phyloP scores from a whole-genome alignment of 1,139 yeast genomes.

The Debaryomyces udenii region DNA sequence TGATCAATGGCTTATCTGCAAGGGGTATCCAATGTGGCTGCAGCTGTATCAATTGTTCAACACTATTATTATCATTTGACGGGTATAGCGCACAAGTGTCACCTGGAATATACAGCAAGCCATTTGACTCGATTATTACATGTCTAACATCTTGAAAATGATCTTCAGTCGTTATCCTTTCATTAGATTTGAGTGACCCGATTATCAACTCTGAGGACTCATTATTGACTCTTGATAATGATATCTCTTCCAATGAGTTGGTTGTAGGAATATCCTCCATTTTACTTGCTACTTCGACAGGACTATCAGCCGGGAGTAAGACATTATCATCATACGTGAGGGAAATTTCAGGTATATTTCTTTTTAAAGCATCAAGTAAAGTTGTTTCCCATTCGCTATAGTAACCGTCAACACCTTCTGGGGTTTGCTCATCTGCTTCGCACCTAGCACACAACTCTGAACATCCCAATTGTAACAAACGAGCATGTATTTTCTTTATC shows the following conservation, averaged over 20 bases:
- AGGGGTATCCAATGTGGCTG: slow-evolving; percentile 71
- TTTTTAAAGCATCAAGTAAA: slow-evolving; percentile 46
- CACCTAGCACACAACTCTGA: slow-evolving; percentile 69
- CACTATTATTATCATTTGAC: slow-evolving; percentile 63
- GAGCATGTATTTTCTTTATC: slow-evolving; percentile 73
- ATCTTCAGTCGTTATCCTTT: slow-evolving; percentile 62
- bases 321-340: slow-evolving; percentile 30
- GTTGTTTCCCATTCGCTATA: slow-evolving; percentile 73
- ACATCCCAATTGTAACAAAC: slow-evolving; percentile 84
- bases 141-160: slow-evolving; percentile 93
- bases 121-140: slow-evolving; percentile 46
- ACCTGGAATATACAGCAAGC: slow-evolving; percentile 63
- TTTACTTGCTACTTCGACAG: slow-evolving; percentile 26
- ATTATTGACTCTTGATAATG: slow-evolving; percentile 25
- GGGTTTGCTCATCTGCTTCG: slow-evolving; percentile 85
- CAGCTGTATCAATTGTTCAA: slow-evolving; percentile 62
- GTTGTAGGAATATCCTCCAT: slow-evolving; percentile 24
- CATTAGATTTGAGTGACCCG: slow-evolving; percentile 53
- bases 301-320: slow-evolving; percentile 48
- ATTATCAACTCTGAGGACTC: slow-evolving; percentile 13
- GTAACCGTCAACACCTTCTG: slow-evolving; percentile 78
- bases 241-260: slow-evolving; percentile 16
- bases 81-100: slow-evolving; percentile 83
- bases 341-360: slow-evolving; percentile 36
- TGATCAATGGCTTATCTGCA: slow-evolving; percentile 59